Base-by-base conservation (phyloP, 331 rosid species). In the Cydonia oblonga region DNA sequence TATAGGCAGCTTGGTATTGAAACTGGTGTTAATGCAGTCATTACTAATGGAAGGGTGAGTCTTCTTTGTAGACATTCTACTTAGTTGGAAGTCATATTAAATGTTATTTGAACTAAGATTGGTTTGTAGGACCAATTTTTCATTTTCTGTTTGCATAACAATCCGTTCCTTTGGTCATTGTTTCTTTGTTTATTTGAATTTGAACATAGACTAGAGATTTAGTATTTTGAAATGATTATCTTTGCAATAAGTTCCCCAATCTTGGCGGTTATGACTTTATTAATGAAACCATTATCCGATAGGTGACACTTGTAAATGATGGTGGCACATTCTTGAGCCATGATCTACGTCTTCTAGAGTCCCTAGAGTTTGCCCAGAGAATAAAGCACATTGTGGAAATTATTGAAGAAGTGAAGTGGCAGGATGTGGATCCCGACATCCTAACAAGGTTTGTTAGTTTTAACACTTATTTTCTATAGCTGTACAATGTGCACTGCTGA, bases 1-100 rank as follows among this genome's bases (percentile, higher is more conserved):
- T 68, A 72, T 62, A 67, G 79, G 77, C 75, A 64, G 66, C 85
- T 90, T 77, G 95, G 96, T 44, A 82, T 91, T 75, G 92, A 84
- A 74, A 85, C 84, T 72, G 81, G 84, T 78, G 81, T 52, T 69
- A 87, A 86, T 80, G 97, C 92, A 63, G 91, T 93, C 80, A 83
- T 93, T 79, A 91, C 98, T 70, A 93, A 93, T 74, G 98, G 98
- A 86, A 91, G 98, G 90, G 98, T 93, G 87, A 86, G 91, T 80
- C 51, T 72, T 42, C 25, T 46, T 16, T 77, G 32, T 23, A 13
- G 8, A 30, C 30, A 23, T 59, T 22, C 1, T 66, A 59, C 64
- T 40, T 9, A 33, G 49, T 46, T 66, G 69, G 22, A 66, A 51
- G 51, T 22, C 44, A 1, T 75, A 28, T 52, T 38, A 40, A 74